Conservation (phyloP, 1,139 yeast genomes). For the Casaregolazyma suthepensis region DNA sequence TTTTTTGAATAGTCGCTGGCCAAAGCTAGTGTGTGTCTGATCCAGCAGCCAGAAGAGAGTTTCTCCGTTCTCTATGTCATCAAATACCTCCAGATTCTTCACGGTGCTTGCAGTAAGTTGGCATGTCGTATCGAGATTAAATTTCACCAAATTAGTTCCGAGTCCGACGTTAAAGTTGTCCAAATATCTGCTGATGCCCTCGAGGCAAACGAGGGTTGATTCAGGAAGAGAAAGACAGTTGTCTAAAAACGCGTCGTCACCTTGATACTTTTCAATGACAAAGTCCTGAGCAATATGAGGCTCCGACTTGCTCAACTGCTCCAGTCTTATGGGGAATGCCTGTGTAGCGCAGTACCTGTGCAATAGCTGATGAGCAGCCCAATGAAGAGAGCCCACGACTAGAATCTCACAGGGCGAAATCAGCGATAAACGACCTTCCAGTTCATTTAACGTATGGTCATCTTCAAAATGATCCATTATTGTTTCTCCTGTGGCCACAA, state of each 20-base stretch:
- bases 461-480: constrained; percentile 64
- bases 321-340: constrained; percentile 3
- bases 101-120: constrained; percentile 62
- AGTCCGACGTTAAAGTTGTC: constrained; percentile 58
- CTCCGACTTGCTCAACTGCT: constrained; percentile 1
- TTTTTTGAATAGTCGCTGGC: constrained; percentile 53
- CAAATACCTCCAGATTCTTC: constrained; percentile 65
- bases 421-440: constrained; percentile 70
- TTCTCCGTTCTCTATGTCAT: constrained; percentile 51
- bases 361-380: constrained; percentile 31
- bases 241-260: constrained; percentile 4
- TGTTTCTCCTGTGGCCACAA: constrained; percentile 74
- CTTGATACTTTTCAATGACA: constrained; percentile 1
- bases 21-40: constrained; percentile 74
- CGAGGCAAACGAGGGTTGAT: constrained; percentile 40
- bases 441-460: constrained; percentile 45
- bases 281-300: constrained; percentile 2
- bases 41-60: constrained; percentile 67
- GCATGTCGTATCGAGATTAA: constrained; percentile 53
- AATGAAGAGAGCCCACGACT: constrained; percentile 35
- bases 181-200: constrained; percentile 48
- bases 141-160: constrained; percentile 45
- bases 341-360: constrained; percentile 13
- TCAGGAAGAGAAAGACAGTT: constrained; percentile 17
- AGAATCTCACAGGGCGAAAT: constrained; percentile 72